Evolutionary conservation across 2,329 filamentous ascomycete genomes (phyloP).

Genomic region (Phialophora chinensis): DNA sequence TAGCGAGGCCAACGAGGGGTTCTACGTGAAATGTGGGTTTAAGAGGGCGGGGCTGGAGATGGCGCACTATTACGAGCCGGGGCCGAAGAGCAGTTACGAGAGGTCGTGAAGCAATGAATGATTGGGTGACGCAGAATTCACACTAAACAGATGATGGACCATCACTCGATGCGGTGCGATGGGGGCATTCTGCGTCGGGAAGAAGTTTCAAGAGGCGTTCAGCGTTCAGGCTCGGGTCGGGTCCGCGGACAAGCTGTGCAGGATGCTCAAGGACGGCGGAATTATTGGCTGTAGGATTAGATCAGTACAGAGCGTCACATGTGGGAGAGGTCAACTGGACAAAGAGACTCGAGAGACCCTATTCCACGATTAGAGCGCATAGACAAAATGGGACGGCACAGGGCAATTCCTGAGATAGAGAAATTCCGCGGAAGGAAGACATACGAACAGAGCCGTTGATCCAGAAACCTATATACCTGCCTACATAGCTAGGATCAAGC

Average conservation of each 20-base stretch:
- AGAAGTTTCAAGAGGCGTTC: neutral
- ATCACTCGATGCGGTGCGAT: neutral
- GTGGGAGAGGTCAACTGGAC: neutral
- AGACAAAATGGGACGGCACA: neutral
- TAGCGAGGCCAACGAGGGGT: constrained; percentile 93
- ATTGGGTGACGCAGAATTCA: neutral
- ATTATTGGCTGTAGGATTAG: neutral
- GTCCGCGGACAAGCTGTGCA: neutral
- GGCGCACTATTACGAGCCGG: constrained; percentile 80
- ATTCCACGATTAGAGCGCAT: neutral
- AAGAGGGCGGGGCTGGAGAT: constrained; percentile 91
- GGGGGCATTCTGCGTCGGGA: neutral
- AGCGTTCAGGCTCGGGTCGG: neutral
- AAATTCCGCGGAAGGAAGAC: neutral
- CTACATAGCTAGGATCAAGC: neutral
- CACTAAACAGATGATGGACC: neutral
- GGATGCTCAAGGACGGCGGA: neutral
- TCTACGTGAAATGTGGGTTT: constrained; percentile 98
- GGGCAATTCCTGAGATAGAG: neutral
- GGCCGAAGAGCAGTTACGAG: constrained; percentile 27
- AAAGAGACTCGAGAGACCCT: neutral
- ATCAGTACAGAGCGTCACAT: neutral
- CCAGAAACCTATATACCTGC: neutral
- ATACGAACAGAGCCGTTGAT: too few species aligned
- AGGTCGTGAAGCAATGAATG: constrained; percentile 8